Base-by-base conservation (phyloP, 2,329 filamentous ascomycete genomes). In the Spiromastix sp. region DNA sequence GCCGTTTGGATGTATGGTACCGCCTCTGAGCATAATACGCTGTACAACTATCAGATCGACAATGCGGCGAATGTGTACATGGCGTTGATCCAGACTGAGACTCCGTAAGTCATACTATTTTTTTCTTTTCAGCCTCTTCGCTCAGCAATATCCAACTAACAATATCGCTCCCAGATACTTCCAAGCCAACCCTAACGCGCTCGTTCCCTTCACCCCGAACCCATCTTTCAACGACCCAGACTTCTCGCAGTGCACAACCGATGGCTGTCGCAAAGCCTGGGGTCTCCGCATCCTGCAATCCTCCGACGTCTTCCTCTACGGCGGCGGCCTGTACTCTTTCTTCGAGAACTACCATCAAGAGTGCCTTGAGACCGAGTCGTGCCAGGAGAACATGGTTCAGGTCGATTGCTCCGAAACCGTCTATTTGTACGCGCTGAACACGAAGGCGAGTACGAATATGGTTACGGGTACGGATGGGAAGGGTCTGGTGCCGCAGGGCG, bases 11-110 rank as follows among this genome's bases (percentile, higher is more conserved):
- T 91, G 48, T 87, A 79, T 61, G 86, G 75, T 10, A 91, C 84
- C 1, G 60, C 68, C 1, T 70, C 71, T 4, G 74, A 78, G 53
- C 74, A 78, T 51, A 66, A 64, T 49, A 63, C 67, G 44, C 56
- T 75, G 7, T 78, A 77, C 61, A 87, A 94, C 67, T 94, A 93
- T 66, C 82, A 93, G 60, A 66, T 94, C 51, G 66, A 71, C 52
- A 79, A 79, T 42, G 83, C 86, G 2, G 68, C 75, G 50, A 80
- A 86, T 51, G 70, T 93, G 43, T 93, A 81, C 66, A 79, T 91
- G 71, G 78, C 74, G 8, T 65, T 84, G 31, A 84, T 93, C 49
- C 87, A 94, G 64, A 83, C 82, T 3, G 87, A 95, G 64, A 93
- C 85, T 4, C 81, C 86, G 41, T 16, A 77, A 80, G 35, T 81